A percentile compares a stretch with the other conserved stretches of the same genome.
Conservation (phyloP, 1,139 yeast species). For the Hyphopichia burtonii region DNA sequence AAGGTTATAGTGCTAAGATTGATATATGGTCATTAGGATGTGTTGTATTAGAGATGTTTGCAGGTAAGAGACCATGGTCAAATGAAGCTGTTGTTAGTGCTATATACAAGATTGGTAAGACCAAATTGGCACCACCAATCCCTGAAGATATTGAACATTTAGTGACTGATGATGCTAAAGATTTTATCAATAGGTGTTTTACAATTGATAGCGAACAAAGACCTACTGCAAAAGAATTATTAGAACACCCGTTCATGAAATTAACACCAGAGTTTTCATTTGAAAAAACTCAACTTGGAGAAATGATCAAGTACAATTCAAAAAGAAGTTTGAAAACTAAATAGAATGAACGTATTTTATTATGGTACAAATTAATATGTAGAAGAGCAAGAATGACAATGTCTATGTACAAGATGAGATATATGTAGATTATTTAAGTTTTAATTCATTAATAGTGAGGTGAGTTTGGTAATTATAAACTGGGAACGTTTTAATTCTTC, state of each 20-base stretch:
- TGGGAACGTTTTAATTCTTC: constrained; percentile 76
- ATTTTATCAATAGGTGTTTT: constrained; percentile 76
- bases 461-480: constrained; percentile 83
- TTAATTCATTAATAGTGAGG: constrained; percentile 72
- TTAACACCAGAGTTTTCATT: constrained; percentile 55
- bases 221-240: constrained; percentile 79
- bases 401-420: constrained; percentile 6
- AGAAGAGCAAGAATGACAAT: not conserved
- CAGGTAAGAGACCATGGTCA: constrained; percentile 83
- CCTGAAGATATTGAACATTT: constrained; percentile 76
- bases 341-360: not conserved
- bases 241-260: constrained; percentile 61
- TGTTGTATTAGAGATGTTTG: constrained; percentile 93
- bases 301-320: constrained; percentile 33
- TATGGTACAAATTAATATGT: not conserved
- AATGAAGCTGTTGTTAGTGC: constrained; percentile 79
- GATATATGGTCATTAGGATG: constrained; percentile 95
- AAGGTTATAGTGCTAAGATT: constrained; percentile 95
- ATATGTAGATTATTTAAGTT: constrained; percentile 27
- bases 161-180: constrained; percentile 64
- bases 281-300: constrained; percentile 61
- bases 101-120: constrained; percentile 71
- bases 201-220: constrained; percentile 75
- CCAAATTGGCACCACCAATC: constrained; percentile 86
- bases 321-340: constrained; percentile 16